phyloP scores from a whole-genome alignment of 2,329 filamentous ascomycete species.

The Penicillium olsonii region DNA sequence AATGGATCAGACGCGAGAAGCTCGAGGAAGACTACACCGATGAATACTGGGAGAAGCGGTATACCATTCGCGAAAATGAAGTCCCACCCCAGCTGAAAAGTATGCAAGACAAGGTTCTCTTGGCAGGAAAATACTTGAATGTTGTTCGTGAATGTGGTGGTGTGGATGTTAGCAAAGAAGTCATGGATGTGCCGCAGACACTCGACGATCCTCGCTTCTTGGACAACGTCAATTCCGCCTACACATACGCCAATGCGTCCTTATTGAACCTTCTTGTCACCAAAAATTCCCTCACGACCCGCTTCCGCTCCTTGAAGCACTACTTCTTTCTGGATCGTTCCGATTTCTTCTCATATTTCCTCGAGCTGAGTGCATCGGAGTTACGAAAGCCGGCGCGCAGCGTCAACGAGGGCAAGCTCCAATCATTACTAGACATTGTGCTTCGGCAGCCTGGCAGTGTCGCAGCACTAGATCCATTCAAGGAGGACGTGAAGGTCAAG shows the following conservation, averaged over 20 bases:
- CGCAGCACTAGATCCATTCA: slow-evolving; percentile 92
- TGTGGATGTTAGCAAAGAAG: slow-evolving; percentile 86
- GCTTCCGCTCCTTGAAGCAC: slow-evolving; percentile 89
- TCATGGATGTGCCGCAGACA: slow-evolving; percentile 82
- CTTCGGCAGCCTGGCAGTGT: slow-evolving; percentile 94
- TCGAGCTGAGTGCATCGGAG: slow-evolving; percentile 87
- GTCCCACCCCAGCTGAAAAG: slow-evolving; percentile 88
- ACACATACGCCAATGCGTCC: slow-evolving; percentile 92
- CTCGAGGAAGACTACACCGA: slow-evolving; percentile 97
- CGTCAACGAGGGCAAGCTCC: slow-evolving; percentile 90
- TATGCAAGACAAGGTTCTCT: slow-evolving; percentile 89
- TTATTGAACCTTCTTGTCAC: slow-evolving; percentile 88
- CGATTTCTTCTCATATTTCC: slow-evolving; percentile 97
- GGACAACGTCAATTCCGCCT: slow-evolving; percentile 93
- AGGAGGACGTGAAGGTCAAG: slow-evolving; percentile 95
- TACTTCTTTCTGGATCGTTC: slow-evolving; percentile 99
- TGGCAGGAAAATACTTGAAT: slow-evolving; percentile 97
- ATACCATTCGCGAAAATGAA: slow-evolving; percentile 88
- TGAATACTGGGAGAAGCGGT: slow-evolving; percentile 98
- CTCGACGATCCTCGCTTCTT: slow-evolving; percentile 91
- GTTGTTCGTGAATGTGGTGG: slow-evolving; percentile 96
- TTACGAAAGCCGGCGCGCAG: slow-evolving; percentile 83
- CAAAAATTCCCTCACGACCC: slow-evolving; percentile 83
- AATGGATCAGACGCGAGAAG: slow-evolving; percentile 86
- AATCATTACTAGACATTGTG: slow-evolving; percentile 92